Base-by-base conservation (phyloP, 1,284 basidiomycete genomes). In the Ustilago tritici region DNA sequence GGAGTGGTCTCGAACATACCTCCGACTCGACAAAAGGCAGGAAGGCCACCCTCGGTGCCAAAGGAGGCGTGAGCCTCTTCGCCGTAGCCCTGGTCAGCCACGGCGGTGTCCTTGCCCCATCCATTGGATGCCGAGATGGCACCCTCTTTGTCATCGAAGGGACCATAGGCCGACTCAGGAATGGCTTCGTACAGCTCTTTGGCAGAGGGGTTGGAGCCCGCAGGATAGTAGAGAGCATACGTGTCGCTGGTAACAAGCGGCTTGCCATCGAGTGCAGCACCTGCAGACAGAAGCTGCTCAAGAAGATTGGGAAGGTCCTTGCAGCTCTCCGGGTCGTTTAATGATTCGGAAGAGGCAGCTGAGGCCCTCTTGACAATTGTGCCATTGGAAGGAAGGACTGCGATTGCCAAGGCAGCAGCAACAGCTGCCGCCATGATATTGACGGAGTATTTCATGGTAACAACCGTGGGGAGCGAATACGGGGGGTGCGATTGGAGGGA, bases 1-100 rank as follows among this genome's bases (percentile, higher is more conserved):
- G 34, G 15, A 36, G 43, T 65, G 0, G 76, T 80, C 12, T 71
- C 46, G 31, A 78, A 63, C 49, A 55, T 60, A 17, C 66, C 78
- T 3, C 78, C 78, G 34, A 80, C 70, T 10, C 78, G 76, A 46
- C 78, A 80, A 41, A 80, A 80, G 11, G 67, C 36, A n/a, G 78
- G 78, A 5, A 80, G 50, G 14, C 70, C 71, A 11, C 78, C 78
- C 0, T 63, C n/a, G 10, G 23, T 32, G 53, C 41, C 36, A 34
- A 52, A 43, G 0, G 56, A 3, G 0, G 46, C 23, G 32, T 52
- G 34, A n/a, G 47, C 64, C 36, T 65, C 56, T 23, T 71, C 64
- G 43, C 78, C 78, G 56, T 80, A 80, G 31, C 65, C 67, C 23
- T 49, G 14, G 52, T 80, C 78, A 38, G 64, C 67, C 23, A 61